Conservation (phyloP, 2,329 filamentous ascomycete species). For the Calonectria pseudoreteaudii region DNA sequence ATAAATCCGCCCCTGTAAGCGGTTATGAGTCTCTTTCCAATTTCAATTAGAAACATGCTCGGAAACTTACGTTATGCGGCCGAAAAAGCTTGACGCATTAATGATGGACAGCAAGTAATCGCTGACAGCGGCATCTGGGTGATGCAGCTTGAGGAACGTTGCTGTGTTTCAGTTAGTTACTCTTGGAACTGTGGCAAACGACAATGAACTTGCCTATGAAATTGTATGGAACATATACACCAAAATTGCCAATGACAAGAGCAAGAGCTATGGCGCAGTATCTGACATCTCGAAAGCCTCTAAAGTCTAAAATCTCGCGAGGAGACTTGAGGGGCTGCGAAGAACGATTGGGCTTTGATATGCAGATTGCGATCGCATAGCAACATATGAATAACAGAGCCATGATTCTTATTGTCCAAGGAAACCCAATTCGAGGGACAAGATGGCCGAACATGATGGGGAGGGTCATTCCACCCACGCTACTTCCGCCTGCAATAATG, state of each 20-base stretch:
- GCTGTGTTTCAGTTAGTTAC: not conserved
- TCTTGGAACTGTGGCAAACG: too few relatives aligned
- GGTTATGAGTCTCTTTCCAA: not conserved
- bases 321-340: not conserved
- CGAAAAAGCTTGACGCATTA: not conserved
- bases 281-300: not conserved
- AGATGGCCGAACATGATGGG: slow-evolving; percentile 7
- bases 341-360: not conserved
- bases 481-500: slow-evolving; percentile 9
- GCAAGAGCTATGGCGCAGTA: not conserved
- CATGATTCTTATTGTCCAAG: not conserved
- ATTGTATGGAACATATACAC: not conserved
- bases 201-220: not conserved
- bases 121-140: not conserved
- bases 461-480: not conserved
- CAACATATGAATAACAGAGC: not conserved
- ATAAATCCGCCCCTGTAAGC: not conserved
- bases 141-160: not conserved
- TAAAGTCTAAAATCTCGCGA: not conserved
- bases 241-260: not conserved
- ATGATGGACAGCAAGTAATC: not conserved
- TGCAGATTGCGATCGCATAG: not conserved
- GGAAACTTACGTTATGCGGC: not conserved
- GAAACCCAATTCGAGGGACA: not conserved
- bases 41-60: fast-evolving